Conservation (phyloP, 306 rosid genomes). For the Castanea crenata region DNA sequence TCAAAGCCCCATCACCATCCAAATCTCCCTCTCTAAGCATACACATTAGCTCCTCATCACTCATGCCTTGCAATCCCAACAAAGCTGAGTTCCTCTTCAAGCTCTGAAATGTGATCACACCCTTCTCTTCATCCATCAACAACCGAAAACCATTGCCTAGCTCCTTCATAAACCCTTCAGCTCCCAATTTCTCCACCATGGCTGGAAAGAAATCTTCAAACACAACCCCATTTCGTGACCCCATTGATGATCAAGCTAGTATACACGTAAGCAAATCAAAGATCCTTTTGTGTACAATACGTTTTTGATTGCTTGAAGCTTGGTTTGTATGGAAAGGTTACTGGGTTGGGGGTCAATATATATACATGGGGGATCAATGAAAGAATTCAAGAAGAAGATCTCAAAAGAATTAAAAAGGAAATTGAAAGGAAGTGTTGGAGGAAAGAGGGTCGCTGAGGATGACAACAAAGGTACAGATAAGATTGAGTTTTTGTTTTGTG, state of each 20-base stretch:
- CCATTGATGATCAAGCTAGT: slow-evolving; percentile 28
- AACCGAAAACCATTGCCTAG: slow-evolving; percentile 60
- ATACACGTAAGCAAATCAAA: neutral
- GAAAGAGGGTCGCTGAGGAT: slow-evolving; percentile 19
- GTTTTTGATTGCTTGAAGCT: neutral
- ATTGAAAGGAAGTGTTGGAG: slow-evolving; percentile 9
- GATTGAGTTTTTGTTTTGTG: slow-evolving; percentile 3
- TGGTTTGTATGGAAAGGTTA: neutral
- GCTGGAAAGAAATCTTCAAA: slow-evolving; percentile 71
- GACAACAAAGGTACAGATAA: slow-evolving; percentile 29
- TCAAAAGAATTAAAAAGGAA: neutral
- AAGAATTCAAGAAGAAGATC: neutral
- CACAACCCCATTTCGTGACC: slow-evolving; percentile 40
- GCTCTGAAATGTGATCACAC: slow-evolving; percentile 72
- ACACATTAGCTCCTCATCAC: slow-evolving; percentile 60
- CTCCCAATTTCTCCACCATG: slow-evolving; percentile 71
- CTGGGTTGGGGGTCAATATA: neutral
- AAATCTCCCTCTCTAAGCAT: slow-evolving; percentile 84
- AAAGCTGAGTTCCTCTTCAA: slow-evolving; percentile 68
- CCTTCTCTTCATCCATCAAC: slow-evolving; percentile 64
- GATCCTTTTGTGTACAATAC: neutral
- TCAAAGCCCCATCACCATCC: slow-evolving; percentile 74
- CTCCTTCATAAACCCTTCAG: slow-evolving; percentile 77
- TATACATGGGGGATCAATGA: neutral
- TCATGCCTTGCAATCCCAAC: slow-evolving; percentile 72